phyloP scores from a whole-genome alignment of 306 rosid species.

The Castanospermum australe region DNA sequence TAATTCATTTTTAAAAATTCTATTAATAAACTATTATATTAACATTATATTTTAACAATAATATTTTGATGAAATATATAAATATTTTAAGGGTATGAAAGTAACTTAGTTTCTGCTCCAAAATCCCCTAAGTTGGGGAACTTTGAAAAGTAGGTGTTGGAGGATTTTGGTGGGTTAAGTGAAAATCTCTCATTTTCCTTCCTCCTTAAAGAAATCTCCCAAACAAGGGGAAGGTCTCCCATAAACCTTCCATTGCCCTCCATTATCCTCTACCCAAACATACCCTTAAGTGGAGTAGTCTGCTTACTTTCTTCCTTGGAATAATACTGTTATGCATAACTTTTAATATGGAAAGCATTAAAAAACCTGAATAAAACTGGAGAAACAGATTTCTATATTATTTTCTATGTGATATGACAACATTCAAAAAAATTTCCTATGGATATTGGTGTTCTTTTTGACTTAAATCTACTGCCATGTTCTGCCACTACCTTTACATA shows the following conservation, averaged over 20 bases:
- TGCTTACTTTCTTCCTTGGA: neutral
- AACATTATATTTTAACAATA: neutral
- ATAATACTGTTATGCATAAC: neutral
- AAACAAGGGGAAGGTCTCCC: neutral
- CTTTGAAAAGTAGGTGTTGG: slow-evolving; percentile 48
- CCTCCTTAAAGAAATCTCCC: neutral
- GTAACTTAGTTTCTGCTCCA: neutral
- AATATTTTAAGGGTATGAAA: neutral
- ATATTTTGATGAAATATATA: neutral
- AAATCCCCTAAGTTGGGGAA: neutral
- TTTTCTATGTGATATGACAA: neutral
- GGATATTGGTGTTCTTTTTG: neutral
- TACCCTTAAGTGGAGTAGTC: neutral
- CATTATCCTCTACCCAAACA: neutral
- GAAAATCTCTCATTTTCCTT: neutral
- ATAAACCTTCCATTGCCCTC: neutral
- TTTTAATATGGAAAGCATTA: neutral
- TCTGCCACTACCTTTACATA: neutral
- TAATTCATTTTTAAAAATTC: no score
- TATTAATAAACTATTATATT: no score
- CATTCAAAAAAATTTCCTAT: neutral
- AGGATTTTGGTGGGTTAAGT: slow-evolving; percentile 3
- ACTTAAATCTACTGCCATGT: neutral
- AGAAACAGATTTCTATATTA: neutral
- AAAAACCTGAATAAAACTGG: neutral